These are phyloP conservation scores for Cornus florida DNA, from an alignment of 148 eudicot species.

Conservation along the genomic window DNA sequence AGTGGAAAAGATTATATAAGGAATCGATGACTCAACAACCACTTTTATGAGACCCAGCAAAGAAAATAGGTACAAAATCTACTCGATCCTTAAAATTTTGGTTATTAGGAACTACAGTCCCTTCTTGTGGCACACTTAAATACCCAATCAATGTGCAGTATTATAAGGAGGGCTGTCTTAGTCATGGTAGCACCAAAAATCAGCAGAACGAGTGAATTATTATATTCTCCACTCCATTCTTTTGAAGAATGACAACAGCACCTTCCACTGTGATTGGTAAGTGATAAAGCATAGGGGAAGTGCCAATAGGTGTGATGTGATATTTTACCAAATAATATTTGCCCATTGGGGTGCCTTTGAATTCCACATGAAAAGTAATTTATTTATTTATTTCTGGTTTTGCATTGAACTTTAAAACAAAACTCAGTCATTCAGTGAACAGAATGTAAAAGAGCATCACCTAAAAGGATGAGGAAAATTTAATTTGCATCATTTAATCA, in stretches of 20 bases:
- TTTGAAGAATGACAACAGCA: neutral
- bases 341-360: neutral
- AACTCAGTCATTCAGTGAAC: neutral
- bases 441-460: neutral
- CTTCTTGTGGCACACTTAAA: conserved; percentile 7
- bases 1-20: conserved; percentile 28
- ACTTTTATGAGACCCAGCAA: conserved; percentile 24
- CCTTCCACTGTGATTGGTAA: neutral
- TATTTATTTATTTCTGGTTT: neutral
- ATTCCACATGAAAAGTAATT: neutral
- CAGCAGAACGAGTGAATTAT: neutral
- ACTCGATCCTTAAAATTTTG: neutral
- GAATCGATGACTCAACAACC: conserved; percentile 37
- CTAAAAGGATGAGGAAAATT: neutral
- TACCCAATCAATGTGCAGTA: conserved; percentile 15
- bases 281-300: neutral
- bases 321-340: neutral
- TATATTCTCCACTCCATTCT: neutral
- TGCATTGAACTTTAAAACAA: neutral
- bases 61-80: conserved; percentile 3
- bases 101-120: neutral
- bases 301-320: neutral
- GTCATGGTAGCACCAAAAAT: neutral
- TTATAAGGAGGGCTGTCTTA: neutral
- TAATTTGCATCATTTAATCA: neutral